Percentiles rank a stretch among this genome's conserved stretches.
These are phyloP conservation scores for Fusarium sacchari DNA, from an alignment of 2,329 filamentous ascomycete genomes.

Conservation along the genomic window DNA sequence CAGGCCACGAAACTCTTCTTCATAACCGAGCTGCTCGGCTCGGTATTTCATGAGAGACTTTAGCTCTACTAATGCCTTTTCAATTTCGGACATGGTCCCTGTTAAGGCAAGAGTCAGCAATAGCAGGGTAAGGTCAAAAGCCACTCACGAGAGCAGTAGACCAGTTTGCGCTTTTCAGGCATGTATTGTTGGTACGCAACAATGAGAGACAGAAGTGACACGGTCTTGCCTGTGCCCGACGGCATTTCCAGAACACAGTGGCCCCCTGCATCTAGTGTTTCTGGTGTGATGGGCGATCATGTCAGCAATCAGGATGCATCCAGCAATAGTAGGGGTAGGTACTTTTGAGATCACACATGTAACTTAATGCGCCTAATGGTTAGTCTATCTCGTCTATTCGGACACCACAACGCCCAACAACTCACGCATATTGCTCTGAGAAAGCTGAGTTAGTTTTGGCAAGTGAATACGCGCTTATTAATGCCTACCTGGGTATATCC, in stretches of 20 bases:
- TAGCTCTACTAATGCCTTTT: constrained; percentile 93
- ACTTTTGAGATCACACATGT: constrained; percentile 69
- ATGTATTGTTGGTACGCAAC: constrained; percentile 96
- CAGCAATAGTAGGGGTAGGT: constrained; percentile 3
- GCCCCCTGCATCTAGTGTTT: constrained; percentile 90
- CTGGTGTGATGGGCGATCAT: constrained; percentile 43
- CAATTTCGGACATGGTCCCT: constrained; percentile 98
- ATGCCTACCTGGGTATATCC: constrained; percentile 65
- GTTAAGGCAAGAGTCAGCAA: constrained; percentile 1
- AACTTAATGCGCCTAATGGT: constrained; percentile 48
- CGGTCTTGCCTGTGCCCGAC: constrained; percentile 97
- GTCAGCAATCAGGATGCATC: constrained; percentile 1
- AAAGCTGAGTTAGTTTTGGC: background rate
- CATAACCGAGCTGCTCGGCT: constrained; percentile 84
- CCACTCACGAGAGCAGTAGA: constrained; percentile 87
- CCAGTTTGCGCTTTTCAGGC: constrained; percentile 92
- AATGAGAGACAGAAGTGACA: constrained; percentile 93
- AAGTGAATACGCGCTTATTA: background rate
- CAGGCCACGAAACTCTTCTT: constrained; percentile 92
- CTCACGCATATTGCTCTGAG: constrained; percentile 66
- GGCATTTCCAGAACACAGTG: constrained; percentile 99
- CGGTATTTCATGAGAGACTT: constrained; percentile 96
- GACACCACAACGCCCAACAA: constrained; percentile 2
- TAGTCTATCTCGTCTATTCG: background rate
- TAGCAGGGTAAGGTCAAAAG: background rate